Evolutionary conservation across 495 filamentous ascomycete genomes (phyloP).

Genomic region (Penicillium simplicissimum): DNA sequence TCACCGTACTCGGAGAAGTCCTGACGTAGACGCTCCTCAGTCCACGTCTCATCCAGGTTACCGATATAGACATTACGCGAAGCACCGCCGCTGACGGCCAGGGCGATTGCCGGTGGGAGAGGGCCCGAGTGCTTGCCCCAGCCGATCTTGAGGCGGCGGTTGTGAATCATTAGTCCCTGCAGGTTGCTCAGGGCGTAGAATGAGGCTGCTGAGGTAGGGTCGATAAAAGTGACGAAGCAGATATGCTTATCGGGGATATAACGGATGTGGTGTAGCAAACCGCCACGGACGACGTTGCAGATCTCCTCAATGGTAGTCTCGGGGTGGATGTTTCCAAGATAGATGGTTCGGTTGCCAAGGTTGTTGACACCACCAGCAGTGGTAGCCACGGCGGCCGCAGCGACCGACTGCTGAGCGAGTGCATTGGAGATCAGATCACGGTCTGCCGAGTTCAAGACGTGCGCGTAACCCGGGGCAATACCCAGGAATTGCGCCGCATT

Average conservation of each 20-base stretch:
- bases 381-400: constrained; percentile 93
- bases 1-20: constrained; percentile 98
- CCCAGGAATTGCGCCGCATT: constrained; percentile 98
- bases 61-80: constrained; percentile 97
- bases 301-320: constrained; percentile 99
- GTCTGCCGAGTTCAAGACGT: constrained; percentile 92
- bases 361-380: constrained; percentile 96
- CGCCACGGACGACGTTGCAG: constrained; percentile 93
- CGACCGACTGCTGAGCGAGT: constrained; percentile 94
- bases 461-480: constrained; percentile 95
- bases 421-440: constrained; percentile 94
- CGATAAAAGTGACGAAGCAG: constrained; percentile 99
- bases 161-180: constrained; percentile 98
- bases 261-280: constrained; percentile 92
- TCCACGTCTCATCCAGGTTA: constrained; percentile 96
- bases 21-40: constrained; percentile 89
- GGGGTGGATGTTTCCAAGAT: constrained; percentile 97
- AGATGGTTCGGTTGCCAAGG: constrained; percentile 94
- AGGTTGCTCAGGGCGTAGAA: constrained; percentile 98
- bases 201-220: constrained; percentile 94
- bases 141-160: constrained; percentile 94
- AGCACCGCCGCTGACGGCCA: constrained; percentile 92
- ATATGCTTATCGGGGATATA: constrained; percentile 99
- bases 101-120: constrained; percentile 90
- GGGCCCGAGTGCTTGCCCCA: constrained; percentile 99